A percentile compares a stretch with the other conserved stretches of the same genome.
phyloP scores from a whole-genome alignment of 495 filamentous ascomycete genomes.

The Penicillium maclennaniae region DNA sequence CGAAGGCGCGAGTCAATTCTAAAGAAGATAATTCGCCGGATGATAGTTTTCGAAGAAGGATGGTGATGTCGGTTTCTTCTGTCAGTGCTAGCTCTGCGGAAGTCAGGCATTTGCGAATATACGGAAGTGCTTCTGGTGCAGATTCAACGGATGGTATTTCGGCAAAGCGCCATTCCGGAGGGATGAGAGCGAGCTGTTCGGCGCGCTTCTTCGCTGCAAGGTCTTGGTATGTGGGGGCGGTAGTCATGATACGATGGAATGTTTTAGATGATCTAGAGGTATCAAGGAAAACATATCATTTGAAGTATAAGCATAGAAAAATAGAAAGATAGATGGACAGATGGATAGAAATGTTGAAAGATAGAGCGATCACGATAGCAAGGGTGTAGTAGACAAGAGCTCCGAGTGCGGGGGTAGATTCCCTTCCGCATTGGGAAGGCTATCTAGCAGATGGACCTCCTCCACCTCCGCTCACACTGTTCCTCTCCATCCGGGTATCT shows the following conservation, averaged over 20 bases:
- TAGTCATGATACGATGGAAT: background rate
- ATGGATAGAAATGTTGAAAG: too few species aligned
- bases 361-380: background rate
- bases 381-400: background rate
- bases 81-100: conserved; percentile 48
- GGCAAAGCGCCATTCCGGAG: conserved; percentile 28
- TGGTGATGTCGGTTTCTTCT: conserved; percentile 39
- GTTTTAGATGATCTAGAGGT: background rate
- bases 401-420: conserved; percentile 10
- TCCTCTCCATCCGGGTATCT: conserved; percentile 30
- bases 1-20: conserved; percentile 53
- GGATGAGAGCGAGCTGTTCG: conserved; percentile 31
- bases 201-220: conserved; percentile 27
- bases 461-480: conserved; percentile 27
- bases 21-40: conserved; percentile 39
- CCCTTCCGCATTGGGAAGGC: conserved; percentile 19
- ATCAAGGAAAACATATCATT: background rate
- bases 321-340: too few species aligned
- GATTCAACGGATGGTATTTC: conserved; percentile 23
- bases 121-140: conserved; percentile 17
- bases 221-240: conserved; percentile 17
- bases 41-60: conserved; percentile 42
- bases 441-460: conserved; percentile 15
- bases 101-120: conserved; percentile 37
- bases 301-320: background rate